Evolutionary conservation across 2,329 filamentous ascomycete genomes (phyloP).

Genomic region (Aspergillus jensenii): DNA sequence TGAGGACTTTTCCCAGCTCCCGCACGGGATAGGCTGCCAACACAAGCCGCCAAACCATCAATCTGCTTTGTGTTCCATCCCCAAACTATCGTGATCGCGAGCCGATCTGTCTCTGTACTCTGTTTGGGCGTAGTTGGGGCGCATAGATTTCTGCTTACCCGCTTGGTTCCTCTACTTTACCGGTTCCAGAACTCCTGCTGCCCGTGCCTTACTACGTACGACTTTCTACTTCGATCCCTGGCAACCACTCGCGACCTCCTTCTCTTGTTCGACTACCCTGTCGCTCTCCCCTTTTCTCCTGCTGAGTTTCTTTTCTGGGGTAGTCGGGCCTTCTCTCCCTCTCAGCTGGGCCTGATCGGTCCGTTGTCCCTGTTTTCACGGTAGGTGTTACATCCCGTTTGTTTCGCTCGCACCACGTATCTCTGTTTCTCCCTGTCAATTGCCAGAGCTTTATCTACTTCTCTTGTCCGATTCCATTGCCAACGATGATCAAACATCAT

Average conservation of each 20-base stretch:
- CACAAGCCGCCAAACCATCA: slow-evolving; percentile 4
- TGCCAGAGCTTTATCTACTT: slow-evolving; percentile 23
- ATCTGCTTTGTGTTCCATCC: slow-evolving; percentile 1
- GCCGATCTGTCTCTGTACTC: neutral
- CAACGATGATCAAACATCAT: neutral
- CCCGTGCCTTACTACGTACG: slow-evolving; percentile 15
- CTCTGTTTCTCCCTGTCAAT: slow-evolving; percentile 15
- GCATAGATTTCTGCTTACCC: slow-evolving; percentile 21
- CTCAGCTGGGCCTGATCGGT: neutral
- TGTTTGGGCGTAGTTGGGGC: slow-evolving; percentile 10
- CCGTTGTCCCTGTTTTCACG: slow-evolving; percentile 14
- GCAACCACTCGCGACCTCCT: slow-evolving; percentile 26
- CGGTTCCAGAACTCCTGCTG: slow-evolving; percentile 14
- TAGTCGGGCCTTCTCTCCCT: neutral
- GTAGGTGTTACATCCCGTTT: slow-evolving; percentile 25
- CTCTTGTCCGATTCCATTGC: neutral
- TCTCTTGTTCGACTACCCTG: slow-evolving; percentile 13
- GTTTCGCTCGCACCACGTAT: slow-evolving; percentile 15
- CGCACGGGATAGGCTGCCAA: neutral
- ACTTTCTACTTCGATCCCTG: slow-evolving; percentile 30
- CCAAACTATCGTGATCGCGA: neutral
- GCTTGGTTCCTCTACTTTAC: slow-evolving; percentile 20
- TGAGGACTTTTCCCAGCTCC: slow-evolving; percentile 4
- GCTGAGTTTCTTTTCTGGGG: neutral
- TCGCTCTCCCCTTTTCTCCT: neutral